Base-by-base conservation (phyloP, 1,139 yeast species). In the Pichia sp. region DNA sequence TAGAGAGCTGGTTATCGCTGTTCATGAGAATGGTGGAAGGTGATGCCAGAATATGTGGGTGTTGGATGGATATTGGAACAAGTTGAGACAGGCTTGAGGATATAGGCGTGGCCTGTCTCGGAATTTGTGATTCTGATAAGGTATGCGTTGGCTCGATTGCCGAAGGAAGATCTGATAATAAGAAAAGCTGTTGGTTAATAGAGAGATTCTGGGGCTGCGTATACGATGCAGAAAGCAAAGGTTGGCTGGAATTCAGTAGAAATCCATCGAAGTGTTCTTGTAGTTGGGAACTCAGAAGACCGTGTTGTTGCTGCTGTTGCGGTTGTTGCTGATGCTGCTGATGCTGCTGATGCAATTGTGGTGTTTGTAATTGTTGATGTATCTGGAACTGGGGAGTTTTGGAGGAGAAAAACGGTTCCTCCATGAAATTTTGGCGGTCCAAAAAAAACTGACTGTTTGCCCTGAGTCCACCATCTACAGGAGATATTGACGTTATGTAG, bases 91-190 rank as follows among this genome's bases (percentile, higher is more conserved):
- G 10, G n/a, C 31, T 41, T 3, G 30, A 16, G 3, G 49, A 25
- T 3, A 30, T 10, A 12, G 52, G 21, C 2, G 50, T 19, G n/a
- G 37, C 18, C 21, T 10, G 22, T 37, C 9, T 21, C 31, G 16
- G 31, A 36, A 28, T 22, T 30, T 44, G 55, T 10, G 40, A 12
- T 6, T n/a, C 41, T 16, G 28, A 9, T 6, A 52, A 7, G 7
- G 53, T 49, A 8, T 45, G 44, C 2, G 22, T 21, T 3, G 57
- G 54, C 30, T 54, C 57, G 12, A 54, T 16, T 3, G 57, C 52
- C 10, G 57, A 52, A 1, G 53, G 57, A 16, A 54, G 23, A 36
- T 51, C 44, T 4, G 55, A 50, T 13, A 52, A 36, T 16, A 54
- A 16, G 22, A 44, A 54, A 39, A 54, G 41, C 1, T 51, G 52